These are phyloP conservation scores for sunflower (Helianthus annuus) DNA, from an alignment of 129 eudicot species.

Conservation along the genomic window DNA sequence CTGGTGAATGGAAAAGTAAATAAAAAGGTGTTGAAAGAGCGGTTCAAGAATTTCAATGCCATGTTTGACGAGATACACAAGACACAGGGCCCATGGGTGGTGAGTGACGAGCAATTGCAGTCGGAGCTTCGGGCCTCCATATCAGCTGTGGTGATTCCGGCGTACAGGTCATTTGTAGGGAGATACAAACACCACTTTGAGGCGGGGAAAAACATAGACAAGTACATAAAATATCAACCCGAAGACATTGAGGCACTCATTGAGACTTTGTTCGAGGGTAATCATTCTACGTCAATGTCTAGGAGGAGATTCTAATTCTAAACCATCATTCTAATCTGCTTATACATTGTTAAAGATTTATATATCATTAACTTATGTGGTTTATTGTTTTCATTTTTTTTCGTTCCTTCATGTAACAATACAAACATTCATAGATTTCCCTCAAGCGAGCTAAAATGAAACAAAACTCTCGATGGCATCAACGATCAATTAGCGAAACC, in stretches of 20 bases:
- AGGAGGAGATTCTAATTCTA: constrained; percentile 36
- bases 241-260: constrained; percentile 81
- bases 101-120: constrained; percentile 77
- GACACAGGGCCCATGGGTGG: constrained; percentile 82
- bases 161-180: constrained; percentile 80
- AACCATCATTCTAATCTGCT: not conserved
- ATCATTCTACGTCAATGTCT: constrained; percentile 31
- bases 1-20: constrained; percentile 54
- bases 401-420: too few relatives aligned
- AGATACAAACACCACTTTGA: constrained; percentile 69
- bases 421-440: not conserved
- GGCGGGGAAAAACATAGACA: constrained; percentile 48
- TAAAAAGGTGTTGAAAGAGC: constrained; percentile 59
- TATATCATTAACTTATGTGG: not conserved
- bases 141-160: constrained; percentile 83
- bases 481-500: too few relatives aligned
- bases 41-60: constrained; percentile 66
- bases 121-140: constrained; percentile 87
- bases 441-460: too few relatives aligned
- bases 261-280: constrained; percentile 81
- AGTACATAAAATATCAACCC: constrained; percentile 79
- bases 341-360: not conserved
- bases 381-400: too few relatives aligned
- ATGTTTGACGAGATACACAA: constrained; percentile 84
- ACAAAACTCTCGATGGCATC: too few relatives aligned